phyloP scores from a whole-genome alignment of 768 basidiomycete species.

The Amanita pseudoporphyria region DNA sequence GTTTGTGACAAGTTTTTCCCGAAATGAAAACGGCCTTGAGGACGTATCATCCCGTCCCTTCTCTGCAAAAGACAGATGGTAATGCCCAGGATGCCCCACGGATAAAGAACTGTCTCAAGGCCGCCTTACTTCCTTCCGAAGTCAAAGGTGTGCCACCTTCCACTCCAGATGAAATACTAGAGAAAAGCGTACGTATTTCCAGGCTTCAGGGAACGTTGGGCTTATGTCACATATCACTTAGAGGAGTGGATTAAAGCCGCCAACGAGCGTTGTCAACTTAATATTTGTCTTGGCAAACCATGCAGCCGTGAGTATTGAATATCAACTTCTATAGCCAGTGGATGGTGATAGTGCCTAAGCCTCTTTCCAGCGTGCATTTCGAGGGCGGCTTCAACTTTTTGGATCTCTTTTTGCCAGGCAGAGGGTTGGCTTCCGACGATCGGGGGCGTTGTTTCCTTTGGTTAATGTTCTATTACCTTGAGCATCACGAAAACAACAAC shows the following conservation, averaged over 20 bases:
- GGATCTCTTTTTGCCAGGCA: slow-evolving; percentile 72
- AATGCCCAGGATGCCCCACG: slow-evolving; percentile 88
- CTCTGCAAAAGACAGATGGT: slow-evolving; percentile 78
- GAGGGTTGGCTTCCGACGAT: slow-evolving; percentile 57
- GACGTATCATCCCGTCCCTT: slow-evolving; percentile 88
- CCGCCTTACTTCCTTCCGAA: slow-evolving; percentile 65
- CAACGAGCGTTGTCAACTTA: slow-evolving; percentile 81
- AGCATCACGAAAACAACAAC: slow-evolving; percentile 52
- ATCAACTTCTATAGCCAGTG: neutral
- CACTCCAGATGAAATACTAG: slow-evolving; percentile 65
- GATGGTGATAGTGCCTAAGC: slow-evolving; percentile 25
- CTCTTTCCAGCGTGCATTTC: slow-evolving; percentile 60
- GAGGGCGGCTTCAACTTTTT: slow-evolving; percentile 67
- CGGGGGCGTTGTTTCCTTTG: slow-evolving; percentile 78
- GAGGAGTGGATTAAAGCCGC: slow-evolving; percentile 55
- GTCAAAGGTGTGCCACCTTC: slow-evolving; percentile 55
- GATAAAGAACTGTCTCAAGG: slow-evolving; percentile 86
- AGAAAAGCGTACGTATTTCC: slow-evolving; percentile 43
- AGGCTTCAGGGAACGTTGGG: neutral
- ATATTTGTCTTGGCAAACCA: slow-evolving; percentile 79
- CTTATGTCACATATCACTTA: slow-evolving; percentile 16
- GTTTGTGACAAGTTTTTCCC: slow-evolving; percentile 57
- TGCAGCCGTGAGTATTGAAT: slow-evolving; percentile 45
- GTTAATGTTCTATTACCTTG: slow-evolving; percentile 77
- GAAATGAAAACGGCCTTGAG: slow-evolving; percentile 89